Evolutionary conservation across 192 early-diverging fungal genomes (phyloP).

Genomic region (Paraglomus brasilianum): DNA sequence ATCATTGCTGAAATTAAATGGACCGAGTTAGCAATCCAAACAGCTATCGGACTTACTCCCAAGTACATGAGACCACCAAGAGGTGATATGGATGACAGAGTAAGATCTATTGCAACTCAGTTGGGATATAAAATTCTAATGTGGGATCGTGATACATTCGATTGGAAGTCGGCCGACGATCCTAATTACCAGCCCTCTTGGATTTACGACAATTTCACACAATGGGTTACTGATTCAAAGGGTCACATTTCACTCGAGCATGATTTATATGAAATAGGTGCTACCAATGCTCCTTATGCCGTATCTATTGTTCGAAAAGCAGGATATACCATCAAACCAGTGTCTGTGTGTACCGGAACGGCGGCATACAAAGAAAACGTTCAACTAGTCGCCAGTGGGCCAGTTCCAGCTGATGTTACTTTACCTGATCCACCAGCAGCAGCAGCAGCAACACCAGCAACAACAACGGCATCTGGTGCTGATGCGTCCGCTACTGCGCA

Average conservation of each 20-base stretch:
- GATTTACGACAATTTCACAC: constrained; percentile 18
- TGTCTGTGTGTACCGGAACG: neutral
- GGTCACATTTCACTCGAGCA: constrained; percentile 40
- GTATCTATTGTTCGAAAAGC: constrained; percentile 6
- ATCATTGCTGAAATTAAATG: constrained; percentile 58
- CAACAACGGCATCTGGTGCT: no score
- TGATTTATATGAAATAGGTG: neutral
- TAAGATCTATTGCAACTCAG: constrained; percentile 59
- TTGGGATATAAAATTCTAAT: constrained; percentile 46
- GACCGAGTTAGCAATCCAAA: constrained; percentile 54
- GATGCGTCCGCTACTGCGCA: no score
- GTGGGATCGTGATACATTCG: constrained; percentile 39
- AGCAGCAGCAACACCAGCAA: no score
- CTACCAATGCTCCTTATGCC: neutral
- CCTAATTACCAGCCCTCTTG: neutral
- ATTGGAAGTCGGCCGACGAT: constrained; percentile 16
- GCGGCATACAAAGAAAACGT: no score
- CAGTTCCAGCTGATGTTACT: no score
- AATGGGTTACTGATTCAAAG: constrained; percentile 24
- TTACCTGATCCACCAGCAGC: no score
- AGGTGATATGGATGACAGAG: constrained; percentile 71
- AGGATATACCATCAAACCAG: neutral
- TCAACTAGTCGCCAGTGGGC: no score
- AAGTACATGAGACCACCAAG: constrained; percentile 64
- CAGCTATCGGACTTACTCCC: constrained; percentile 54